Evolutionary conservation across 805 yeast species (phyloP).

Genomic region (Phaffomyces opuntiae): DNA sequence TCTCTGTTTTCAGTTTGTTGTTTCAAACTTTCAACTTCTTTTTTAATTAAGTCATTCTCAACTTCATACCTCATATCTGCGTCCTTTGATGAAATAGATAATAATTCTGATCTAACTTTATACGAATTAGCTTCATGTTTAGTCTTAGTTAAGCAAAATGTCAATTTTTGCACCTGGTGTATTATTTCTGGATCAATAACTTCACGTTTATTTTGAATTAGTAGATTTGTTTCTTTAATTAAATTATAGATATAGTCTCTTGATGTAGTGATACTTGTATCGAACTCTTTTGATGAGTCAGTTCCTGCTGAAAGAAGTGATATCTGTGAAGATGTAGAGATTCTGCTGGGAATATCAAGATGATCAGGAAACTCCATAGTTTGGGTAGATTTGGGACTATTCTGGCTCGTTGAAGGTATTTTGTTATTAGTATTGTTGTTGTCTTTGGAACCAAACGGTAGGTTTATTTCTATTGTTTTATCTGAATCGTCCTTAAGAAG

Average conservation of each 20-base stretch:
- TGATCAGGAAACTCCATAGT: background rate
- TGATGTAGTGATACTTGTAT: background rate
- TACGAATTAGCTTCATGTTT: constrained; percentile 27
- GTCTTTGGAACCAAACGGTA: background rate
- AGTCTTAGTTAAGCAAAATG: constrained; percentile 19
- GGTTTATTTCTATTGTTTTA: no score
- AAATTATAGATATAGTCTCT: constrained; percentile 1
- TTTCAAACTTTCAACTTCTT: constrained; percentile 39
- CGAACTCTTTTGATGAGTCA: background rate
- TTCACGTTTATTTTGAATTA: background rate
- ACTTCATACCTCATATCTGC: constrained; percentile 40
- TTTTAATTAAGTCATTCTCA: constrained; percentile 36
- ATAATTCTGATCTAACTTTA: constrained; percentile 31
- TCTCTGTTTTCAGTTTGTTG: constrained; percentile 26
- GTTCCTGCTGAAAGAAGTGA: constrained; percentile 2
- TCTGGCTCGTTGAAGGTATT: background rate
- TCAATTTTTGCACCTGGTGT: constrained; percentile 15
- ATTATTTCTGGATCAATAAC: constrained; percentile 6
- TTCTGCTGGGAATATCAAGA: background rate
- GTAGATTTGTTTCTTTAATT: constrained; percentile 1
- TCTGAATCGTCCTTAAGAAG: background rate
- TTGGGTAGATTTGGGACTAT: constrained; percentile 7
- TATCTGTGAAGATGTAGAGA: constrained; percentile 9
- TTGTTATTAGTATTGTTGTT: background rate
- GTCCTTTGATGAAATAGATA: constrained; percentile 36